Evolutionary conservation across 768 basidiomycete genomes (phyloP).

Genomic region (Calocera viscosa): DNA sequence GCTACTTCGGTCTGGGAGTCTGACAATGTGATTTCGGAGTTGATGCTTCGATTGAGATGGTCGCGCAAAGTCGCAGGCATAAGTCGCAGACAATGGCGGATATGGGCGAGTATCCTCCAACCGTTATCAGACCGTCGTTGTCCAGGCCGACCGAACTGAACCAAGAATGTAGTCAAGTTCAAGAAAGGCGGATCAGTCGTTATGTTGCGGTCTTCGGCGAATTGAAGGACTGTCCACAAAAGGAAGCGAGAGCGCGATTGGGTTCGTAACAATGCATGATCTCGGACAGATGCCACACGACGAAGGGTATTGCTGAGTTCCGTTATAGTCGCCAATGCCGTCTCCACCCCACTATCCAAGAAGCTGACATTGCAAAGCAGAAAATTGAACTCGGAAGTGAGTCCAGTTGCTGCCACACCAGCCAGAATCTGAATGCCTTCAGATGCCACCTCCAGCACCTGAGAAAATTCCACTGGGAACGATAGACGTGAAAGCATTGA

Average conservation of each 20-base stretch:
- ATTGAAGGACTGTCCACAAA: slow-evolving; percentile 13
- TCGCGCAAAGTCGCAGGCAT: slow-evolving; percentile 21
- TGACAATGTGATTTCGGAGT: background rate
- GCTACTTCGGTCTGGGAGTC: background rate
- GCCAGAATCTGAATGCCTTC: background rate
- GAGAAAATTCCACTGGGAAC: background rate
- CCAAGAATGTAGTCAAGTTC: slow-evolving; percentile 70
- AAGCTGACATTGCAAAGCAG: background rate
- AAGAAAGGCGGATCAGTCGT: slow-evolving; percentile 57
- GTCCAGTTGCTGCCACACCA: background rate
- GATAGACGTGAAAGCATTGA: background rate
- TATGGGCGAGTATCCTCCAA: slow-evolving; percentile 68
- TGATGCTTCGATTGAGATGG: background rate
- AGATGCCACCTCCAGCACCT: background rate
- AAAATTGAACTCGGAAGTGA: background rate
- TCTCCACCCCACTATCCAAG: background rate
- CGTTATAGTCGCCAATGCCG: background rate
- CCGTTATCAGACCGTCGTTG: slow-evolving; percentile 51
- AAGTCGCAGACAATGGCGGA: slow-evolving; percentile 52
- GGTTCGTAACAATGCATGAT: slow-evolving; percentile 11
- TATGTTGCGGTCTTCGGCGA: slow-evolving; percentile 12
- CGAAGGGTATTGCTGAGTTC: background rate
- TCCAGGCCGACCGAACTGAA: slow-evolving; percentile 61
- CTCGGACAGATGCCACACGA: background rate
- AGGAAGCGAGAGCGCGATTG: slow-evolving; percentile 2